Evolutionary conservation across 2,329 filamentous ascomycete species (phyloP), one percentile per base, ranked within the genome.

Genomic region (Hymenoscyphus fructigenus): DNA sequence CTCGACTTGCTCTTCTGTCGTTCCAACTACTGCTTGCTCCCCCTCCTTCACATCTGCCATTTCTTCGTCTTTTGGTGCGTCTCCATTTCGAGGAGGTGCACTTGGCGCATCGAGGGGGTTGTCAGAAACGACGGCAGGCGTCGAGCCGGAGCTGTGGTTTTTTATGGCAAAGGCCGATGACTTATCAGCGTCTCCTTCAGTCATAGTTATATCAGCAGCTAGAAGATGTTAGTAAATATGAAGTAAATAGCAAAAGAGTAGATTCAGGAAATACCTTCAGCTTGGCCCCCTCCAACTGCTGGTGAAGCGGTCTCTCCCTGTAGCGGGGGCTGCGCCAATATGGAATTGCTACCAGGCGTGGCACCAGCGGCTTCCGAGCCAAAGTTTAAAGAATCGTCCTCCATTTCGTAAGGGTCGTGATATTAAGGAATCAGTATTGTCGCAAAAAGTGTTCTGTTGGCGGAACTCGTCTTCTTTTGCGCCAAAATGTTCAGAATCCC

Each of bases 11-110:
- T 85, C 85, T 20, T 79, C 81, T 15, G 80, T 81, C 41, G 82
- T 83, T n/a, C 78, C 79, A 76, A 79, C 66, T 74, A 71, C 76
- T 66, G 76, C 74, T 60, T 81, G 80, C 29, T 79, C 78, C 26
- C 73, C 77, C 50, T 79, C 79, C 69, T 87, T 85, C 20, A 79
- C 75, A 69, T 91, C 91, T 65, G 84, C 89, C 91, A 94, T 94
- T 72, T 93, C 91, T 75, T 93, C 90, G 74, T 95, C 91, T 70
- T 90, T 89, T 65, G 84, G 77, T 67, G 84, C 80, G 62, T 82
- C 84, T 67, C 85, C 85, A 72, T 91, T 86, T 59, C 84, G 82
- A 66, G 84, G 84, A 41, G 88, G 88, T 59, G 83, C 88, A 66
- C 85, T 82, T 50, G 88, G 87, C 64, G 88, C 87, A 80, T 92